Conservation (phyloP, 495 filamentous ascomycete species). For the Podospora sp. region DNA sequence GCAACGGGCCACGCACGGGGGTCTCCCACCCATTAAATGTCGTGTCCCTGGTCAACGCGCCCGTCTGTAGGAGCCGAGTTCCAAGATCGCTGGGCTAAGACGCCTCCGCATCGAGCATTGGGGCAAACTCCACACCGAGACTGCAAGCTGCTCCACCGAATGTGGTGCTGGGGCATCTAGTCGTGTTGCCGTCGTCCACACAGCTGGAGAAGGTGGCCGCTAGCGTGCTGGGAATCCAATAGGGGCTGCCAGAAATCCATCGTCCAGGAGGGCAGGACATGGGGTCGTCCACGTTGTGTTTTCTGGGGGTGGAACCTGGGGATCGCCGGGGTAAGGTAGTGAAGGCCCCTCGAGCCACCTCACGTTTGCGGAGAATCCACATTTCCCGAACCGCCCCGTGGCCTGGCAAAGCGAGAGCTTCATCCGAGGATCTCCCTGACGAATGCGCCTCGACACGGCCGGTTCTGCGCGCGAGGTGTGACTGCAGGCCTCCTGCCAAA, state of each 20-base stretch:
- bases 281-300: slow-evolving; percentile 17
- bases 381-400: slow-evolving; percentile 19
- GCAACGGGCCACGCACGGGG: slow-evolving; percentile 11
- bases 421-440: slow-evolving; percentile 18
- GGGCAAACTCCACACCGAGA: slow-evolving; percentile 11
- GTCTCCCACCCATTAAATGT: slow-evolving; percentile 9
- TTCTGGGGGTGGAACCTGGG: slow-evolving; percentile 9
- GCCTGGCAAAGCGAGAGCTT: not conserved
- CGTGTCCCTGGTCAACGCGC: not conserved
- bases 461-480: slow-evolving; percentile 3
- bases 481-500: not conserved
- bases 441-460: slow-evolving; percentile 3
- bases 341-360: not conserved
- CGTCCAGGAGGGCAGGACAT: slow-evolving; percentile 3
- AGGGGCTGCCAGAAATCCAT: slow-evolving; percentile 9
- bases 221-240: slow-evolving; percentile 19
- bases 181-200: slow-evolving; percentile 15
- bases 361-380: slow-evolving; percentile 27
- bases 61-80: slow-evolving; percentile 25
- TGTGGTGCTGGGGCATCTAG: slow-evolving; percentile 10
- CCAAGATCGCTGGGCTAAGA: slow-evolving; percentile 7
- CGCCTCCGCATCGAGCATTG: slow-evolving; percentile 26
- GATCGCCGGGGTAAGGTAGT: not conserved
- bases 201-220: slow-evolving; percentile 10
- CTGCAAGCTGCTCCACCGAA: slow-evolving; percentile 19